phyloP scores from a whole-genome alignment of 2,329 filamentous ascomycete genomes.

The Pseudogymnoascus sp. region DNA sequence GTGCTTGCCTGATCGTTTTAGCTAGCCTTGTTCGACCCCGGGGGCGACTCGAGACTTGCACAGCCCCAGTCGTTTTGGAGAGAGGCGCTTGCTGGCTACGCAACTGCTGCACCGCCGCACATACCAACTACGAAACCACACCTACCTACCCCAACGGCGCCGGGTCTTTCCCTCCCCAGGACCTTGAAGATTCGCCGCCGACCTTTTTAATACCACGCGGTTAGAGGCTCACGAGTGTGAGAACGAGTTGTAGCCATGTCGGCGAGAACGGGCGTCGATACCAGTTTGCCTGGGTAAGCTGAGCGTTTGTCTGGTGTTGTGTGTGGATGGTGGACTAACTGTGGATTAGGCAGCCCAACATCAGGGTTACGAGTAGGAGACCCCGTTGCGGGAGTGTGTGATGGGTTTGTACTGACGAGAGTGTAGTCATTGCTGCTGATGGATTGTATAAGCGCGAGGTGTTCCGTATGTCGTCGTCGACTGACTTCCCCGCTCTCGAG shows the following conservation, averaged over 20 bases:
- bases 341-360: constrained; percentile 62
- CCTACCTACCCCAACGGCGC: background rate
- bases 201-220: background rate
- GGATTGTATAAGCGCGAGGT: constrained; percentile 99
- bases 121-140: background rate
- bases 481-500: constrained; percentile 8
- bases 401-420: constrained; percentile 30
- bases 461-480: constrained; percentile 62
- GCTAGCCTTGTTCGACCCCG: constrained; percentile 8
- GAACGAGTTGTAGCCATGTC: background rate
- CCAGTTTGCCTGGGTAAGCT: constrained; percentile 53
- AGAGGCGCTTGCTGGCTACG: constrained; percentile 1
- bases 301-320: constrained; percentile 8
- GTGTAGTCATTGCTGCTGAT: constrained; percentile 91
- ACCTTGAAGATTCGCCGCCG: background rate
- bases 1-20: background rate
- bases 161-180: background rate
- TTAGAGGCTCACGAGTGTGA: background rate
- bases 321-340: constrained; percentile 18
- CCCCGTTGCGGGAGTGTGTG: background rate
- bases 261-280: constrained; percentile 41
- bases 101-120: too few relatives aligned
- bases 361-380: constrained; percentile 80
- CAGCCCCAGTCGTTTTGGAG: constrained; percentile 11
- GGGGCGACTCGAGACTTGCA: constrained; percentile 7